Base-by-base conservation (phyloP, 106 monocot genomes). In the Allium fistulosum region DNA sequence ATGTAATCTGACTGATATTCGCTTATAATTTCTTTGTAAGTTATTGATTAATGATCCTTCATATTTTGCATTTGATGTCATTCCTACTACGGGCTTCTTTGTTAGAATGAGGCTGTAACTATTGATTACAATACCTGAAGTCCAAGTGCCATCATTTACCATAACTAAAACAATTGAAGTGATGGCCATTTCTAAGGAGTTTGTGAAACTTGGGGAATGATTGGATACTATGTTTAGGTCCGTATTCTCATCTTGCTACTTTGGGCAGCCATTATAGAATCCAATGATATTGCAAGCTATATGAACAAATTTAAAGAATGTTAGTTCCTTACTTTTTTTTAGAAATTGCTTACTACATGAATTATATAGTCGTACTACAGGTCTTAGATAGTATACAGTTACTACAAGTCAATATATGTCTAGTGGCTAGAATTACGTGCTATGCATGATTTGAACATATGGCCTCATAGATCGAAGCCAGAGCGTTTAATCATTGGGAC, bases 121-220 rank as follows among this genome's bases (percentile, higher is more conserved):
- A 50, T 88, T 95, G 46, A 91, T 65, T 55, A 95, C 70, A 70
- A 95, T 70, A 18, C 94, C 94, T 10, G 91, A 88, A 73, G 94
- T 90, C 94, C 94, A 95, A 58, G 83, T 63, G 45, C 85, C 88
- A 73, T 81, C 83, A 49, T 85, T 77, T 52, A 88, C 80, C 71
- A 85, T 81, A 49, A 95, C 69, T 64, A 95, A 88, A 72, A 77
- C 91, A 74, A 95, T 62, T 52, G 94, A 91, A 22, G 83, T 49
- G 22, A 77, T 63, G 11, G 71, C 86, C 59, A 73, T 88, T 69
- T 82, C 92, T 11, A 86, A 18, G 49, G 79, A 75, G 62, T 63
- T 46, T 26, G 69, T 77, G 16, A 53, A 7, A 53, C 16, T 48
- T 71, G 59, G 14, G 45, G 51, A 51, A 69, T 55, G 56, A 74